A percentile compares a stretch with the other conserved stretches of the same genome.
Conservation (phyloP, 768 basidiomycete species). For the Pleurotus salmoneostramineus region DNA sequence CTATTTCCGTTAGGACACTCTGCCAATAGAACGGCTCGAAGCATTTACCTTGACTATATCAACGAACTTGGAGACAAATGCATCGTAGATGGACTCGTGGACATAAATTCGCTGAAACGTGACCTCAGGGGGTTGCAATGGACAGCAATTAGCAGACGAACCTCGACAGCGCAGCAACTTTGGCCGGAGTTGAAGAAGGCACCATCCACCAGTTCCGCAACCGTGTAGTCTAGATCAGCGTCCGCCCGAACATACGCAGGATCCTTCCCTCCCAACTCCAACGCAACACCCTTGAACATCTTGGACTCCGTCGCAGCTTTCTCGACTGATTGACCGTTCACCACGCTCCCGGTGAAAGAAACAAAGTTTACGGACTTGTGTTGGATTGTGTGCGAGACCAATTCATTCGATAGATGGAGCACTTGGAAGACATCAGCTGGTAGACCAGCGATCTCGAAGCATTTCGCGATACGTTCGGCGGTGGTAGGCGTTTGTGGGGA, state of each 20-base stretch:
- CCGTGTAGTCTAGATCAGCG: constrained; percentile 80
- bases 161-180: constrained; percentile 93
- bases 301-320: constrained; percentile 58
- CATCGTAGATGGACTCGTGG: constrained; percentile 76
- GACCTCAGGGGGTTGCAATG: background rate
- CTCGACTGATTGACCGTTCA: constrained; percentile 71
- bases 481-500: constrained; percentile 94
- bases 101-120: constrained; percentile 81
- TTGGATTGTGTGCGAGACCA: constrained; percentile 57
- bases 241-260: constrained; percentile 93
- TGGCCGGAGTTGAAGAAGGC: constrained; percentile 94
- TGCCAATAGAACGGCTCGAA: background rate
- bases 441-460: constrained; percentile 73
- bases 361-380: constrained; percentile 75
- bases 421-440: constrained; percentile 74
- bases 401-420: constrained; percentile 63
- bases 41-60: constrained; percentile 63
- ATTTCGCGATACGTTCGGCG: constrained; percentile 73
- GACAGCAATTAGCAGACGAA: constrained; percentile 21
- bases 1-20: constrained; percentile 28
- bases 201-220: constrained; percentile 90
- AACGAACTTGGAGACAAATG: constrained; percentile 72
- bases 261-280: constrained; percentile 98
- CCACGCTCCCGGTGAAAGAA: constrained; percentile 86
- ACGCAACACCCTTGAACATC: constrained; percentile 82